A percentile compares a stretch with the other conserved stretches of the same genome.
Conservation (phyloP, 768 basidiomycete genomes). For the Mycena alexandri region DNA sequence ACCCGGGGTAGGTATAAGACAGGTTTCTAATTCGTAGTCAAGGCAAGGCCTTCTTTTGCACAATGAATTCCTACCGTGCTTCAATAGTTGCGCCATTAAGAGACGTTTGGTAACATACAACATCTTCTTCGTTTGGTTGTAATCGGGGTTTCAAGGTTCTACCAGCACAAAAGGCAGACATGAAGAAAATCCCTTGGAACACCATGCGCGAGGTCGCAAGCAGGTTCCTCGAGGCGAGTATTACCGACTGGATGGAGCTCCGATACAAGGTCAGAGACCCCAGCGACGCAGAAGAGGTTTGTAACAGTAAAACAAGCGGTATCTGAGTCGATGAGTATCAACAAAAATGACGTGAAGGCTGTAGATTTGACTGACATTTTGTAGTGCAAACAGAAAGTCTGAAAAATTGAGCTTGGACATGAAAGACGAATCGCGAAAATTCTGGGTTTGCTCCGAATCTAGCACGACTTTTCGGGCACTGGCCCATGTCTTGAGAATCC, state of each 20-base stretch:
- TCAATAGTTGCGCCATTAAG: conserved; percentile 77
- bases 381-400: conserved; percentile 73
- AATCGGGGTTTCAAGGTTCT: conserved; percentile 77
- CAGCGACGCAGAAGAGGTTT: conserved; percentile 79
- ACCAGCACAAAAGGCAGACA: conserved; percentile 88
- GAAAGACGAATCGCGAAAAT: conserved; percentile 59
- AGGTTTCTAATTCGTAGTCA: conserved; percentile 55
- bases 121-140: conserved; percentile 69
- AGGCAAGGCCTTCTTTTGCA: conserved; percentile 19
- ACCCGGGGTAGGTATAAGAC: conserved; percentile 86
- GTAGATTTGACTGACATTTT: conserved; percentile 68
- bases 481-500: conserved; percentile 87
- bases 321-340: conserved; percentile 59
- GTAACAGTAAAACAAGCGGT: conserved; percentile 78
- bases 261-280: conserved; percentile 89
- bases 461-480: conserved; percentile 70
- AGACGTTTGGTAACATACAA: conserved; percentile 59
- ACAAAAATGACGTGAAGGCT: conserved; percentile 35
- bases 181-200: conserved; percentile 88
- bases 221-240: conserved; percentile 74
- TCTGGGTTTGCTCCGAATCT: conserved; percentile 63
- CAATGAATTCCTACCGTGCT: conserved; percentile 64
- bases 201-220: conserved; percentile 76
- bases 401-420: conserved; percentile 71
- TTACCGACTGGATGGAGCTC: conserved; percentile 78